phyloP scores from a whole-genome alignment of 169 alveolate genomes.

The Eimeria falciformis region DNA sequence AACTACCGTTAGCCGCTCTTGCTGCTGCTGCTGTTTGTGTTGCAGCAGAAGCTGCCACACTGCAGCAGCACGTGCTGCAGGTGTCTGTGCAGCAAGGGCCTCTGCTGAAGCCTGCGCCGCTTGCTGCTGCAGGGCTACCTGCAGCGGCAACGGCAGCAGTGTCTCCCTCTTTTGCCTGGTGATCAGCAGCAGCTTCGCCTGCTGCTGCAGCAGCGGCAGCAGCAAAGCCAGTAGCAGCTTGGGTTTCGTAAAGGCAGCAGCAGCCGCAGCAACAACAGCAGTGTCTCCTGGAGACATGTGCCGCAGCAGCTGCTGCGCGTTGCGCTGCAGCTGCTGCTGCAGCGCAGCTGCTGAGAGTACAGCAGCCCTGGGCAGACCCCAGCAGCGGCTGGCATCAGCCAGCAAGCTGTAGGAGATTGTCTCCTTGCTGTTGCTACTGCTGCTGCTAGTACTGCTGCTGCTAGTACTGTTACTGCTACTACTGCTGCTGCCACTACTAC shows the following conservation, averaged over 20 bases:
- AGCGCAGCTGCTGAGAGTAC: conserved; percentile 31
- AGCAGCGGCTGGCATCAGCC: conserved; percentile 69
- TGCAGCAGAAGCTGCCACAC: conserved; percentile 42
- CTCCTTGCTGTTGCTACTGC: background rate
- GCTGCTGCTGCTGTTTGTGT: conserved; percentile 35
- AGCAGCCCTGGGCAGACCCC: conserved; percentile 53
- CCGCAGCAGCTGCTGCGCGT: conserved; percentile 21
- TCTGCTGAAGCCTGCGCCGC: conserved; percentile 52
- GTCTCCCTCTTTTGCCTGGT: conserved; percentile 15
- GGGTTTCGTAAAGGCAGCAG: conserved; percentile 27
- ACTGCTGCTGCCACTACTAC: background rate
- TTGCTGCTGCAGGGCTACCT: conserved; percentile 64
- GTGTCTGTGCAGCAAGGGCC: conserved; percentile 24
- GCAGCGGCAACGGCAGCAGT: conserved; percentile 54
- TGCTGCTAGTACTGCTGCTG: conserved; percentile 30
- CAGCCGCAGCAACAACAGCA: conserved; percentile 59
- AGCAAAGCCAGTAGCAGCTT: conserved; percentile 52
- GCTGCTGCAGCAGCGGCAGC: conserved; percentile 57
- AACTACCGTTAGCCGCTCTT: conserved; percentile 1
- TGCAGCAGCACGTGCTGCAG: conserved; percentile 56
- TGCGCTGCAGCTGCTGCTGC: conserved; percentile 69
- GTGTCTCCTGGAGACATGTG: conserved; percentile 9
- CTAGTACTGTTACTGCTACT: background rate
- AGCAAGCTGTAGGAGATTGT: background rate
- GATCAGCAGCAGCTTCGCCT: conserved; percentile 27